A percentile compares a stretch with the other conserved stretches of the same genome.
Conservation (phyloP, 805 yeast species). For the Candida pseudofarinosa region DNA sequence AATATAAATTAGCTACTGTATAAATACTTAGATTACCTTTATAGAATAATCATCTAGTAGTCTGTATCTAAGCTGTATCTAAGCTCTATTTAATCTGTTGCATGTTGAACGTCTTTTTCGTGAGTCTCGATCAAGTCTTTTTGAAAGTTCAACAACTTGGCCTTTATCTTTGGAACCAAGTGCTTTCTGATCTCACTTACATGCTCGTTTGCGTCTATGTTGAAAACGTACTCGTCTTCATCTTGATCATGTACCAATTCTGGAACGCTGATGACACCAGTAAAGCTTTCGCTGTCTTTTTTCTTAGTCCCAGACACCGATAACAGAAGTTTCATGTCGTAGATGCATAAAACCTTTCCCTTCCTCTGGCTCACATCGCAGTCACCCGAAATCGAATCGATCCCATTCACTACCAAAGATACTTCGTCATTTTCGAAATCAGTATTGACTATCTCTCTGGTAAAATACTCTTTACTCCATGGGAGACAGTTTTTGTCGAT, state of each 20-base stretch:
- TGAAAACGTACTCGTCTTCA: slow-evolving; percentile 58
- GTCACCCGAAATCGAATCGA: slow-evolving; percentile 56
- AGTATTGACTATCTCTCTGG: slow-evolving; percentile 32
- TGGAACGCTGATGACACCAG: slow-evolving; percentile 48
- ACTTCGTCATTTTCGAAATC: slow-evolving; percentile 20
- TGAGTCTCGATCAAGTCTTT: slow-evolving; percentile 57
- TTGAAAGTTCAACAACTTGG: slow-evolving; percentile 56
- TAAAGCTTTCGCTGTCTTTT: slow-evolving; percentile 30
- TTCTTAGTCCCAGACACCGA: slow-evolving; percentile 35
- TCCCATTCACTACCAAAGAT: slow-evolving; percentile 29
- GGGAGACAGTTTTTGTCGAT: slow-evolving; percentile 64
- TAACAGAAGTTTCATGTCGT: slow-evolving; percentile 57
- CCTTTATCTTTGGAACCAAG: slow-evolving; percentile 50
- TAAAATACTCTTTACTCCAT: slow-evolving; percentile 55
- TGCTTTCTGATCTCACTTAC: slow-evolving; percentile 42
- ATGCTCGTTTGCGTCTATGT: slow-evolving; percentile 34
- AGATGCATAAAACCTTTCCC: slow-evolving; percentile 74
- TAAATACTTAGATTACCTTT: not conserved
- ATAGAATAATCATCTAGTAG: not conserved
- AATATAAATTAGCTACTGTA: not conserved
- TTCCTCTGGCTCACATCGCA: slow-evolving; percentile 83
- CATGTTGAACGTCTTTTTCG: slow-evolving; percentile 60
- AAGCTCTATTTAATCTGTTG: slow-evolving; percentile 1
- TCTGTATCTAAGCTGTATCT: too few relatives aligned
- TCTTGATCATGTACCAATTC: slow-evolving; percentile 78